Evolutionary conservation across 2,329 filamentous ascomycete genomes (phyloP), one percentile per base, ranked within the genome.

Genomic region (Fusarium proliferatum): DNA sequence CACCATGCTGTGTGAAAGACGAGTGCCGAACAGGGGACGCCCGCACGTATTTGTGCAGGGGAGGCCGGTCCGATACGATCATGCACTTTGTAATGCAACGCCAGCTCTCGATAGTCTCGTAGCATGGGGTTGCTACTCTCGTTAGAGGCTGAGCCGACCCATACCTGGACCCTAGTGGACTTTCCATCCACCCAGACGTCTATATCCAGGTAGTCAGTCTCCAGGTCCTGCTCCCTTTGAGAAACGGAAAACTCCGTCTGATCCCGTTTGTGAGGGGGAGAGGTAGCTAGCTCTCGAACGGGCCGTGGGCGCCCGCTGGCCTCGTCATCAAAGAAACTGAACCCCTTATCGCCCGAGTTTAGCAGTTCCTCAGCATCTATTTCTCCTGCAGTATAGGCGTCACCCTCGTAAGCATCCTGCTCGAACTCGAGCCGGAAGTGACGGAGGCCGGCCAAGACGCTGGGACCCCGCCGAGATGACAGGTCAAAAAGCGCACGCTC

Each of bases 381-480:
- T 23, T 82, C 81, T 16, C 79, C 80, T 5, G 75, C 72, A 6
- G 77, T 73, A 9, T 79, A 79, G 21, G 80, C 78, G 23, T 80
- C 75, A 30, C 84, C 82, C 6, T 84, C 82, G 16, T 79, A 78
- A 4, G 81, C 80, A 53, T 86, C 85, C 0, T 82, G 79, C 33
- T 86, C 85, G 67, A 91, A 86, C 75, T 91, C 89, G 10, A 92
- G 80, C 5, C 85, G 80, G 21, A 92, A 76, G 64, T 86, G 84
- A 61, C 86, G 83, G n/a, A 92, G 80, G 16, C 89, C 90, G 6
- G 78, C 75, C 10, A 91, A 79, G 7, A 87, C 75, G 4, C 82
- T 74, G 5, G 87, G 84, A 1, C 82, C 81, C 8, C 85, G 84
- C 64, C 81, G 69, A n/a, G 78, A 79, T 23, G 77, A 72, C 38